Conservation (phyloP, 2,329 filamentous ascomycete genomes). For the Cladophialophora bantiana region DNA sequence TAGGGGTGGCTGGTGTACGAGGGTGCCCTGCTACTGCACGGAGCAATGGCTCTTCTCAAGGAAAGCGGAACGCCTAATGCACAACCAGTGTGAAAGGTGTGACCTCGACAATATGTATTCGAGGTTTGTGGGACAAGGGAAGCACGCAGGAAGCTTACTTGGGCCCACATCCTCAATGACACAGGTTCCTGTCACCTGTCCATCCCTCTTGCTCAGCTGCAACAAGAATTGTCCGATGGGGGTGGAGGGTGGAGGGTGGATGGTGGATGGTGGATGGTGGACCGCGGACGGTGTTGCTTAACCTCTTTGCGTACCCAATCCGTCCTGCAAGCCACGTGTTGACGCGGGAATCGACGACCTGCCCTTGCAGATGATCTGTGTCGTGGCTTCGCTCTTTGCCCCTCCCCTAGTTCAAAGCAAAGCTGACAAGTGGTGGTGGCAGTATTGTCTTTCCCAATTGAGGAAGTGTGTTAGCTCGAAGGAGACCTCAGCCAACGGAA, state of each 20-base stretch:
- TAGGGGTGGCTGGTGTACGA: neutral
- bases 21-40: neutral
- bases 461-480: neutral
- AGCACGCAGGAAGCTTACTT: neutral
- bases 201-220: neutral
- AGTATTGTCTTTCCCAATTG: slow-evolving; percentile 1
- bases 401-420: neutral
- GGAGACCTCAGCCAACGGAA: neutral
- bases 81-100: neutral
- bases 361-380: slow-evolving; percentile 28
- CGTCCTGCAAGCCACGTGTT: slow-evolving; percentile 32
- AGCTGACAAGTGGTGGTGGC: neutral
- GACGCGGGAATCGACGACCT: slow-evolving; percentile 24
- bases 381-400: slow-evolving; percentile 6
- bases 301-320: neutral
- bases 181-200: neutral
- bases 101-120: neutral
- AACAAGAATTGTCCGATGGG: neutral
- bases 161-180: neutral
- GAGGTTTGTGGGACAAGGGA: neutral
- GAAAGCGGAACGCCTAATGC: neutral
- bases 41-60: neutral
- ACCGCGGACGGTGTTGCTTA: neutral
- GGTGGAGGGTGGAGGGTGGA: neutral
- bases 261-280: too few species aligned